Evolutionary conservation across 2,329 filamentous ascomycete genomes (phyloP).

Genomic region (Cryphonectria carpinicola): DNA sequence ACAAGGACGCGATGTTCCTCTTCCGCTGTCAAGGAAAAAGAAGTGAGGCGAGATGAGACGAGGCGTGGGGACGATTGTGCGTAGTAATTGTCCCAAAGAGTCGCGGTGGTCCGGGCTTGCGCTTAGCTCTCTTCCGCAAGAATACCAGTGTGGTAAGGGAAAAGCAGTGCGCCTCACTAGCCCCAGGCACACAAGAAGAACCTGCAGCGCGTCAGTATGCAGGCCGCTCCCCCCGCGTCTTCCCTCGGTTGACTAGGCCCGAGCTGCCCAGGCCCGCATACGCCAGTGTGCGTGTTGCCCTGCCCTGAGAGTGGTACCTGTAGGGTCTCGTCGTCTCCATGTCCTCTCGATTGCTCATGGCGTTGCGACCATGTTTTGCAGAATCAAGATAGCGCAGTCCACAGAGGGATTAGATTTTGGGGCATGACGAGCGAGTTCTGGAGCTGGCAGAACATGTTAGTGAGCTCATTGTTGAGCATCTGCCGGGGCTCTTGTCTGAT

Average conservation of each 20-base stretch:
- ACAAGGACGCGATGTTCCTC: background rate
- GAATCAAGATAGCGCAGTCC: conserved; percentile 4
- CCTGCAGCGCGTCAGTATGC: conserved; percentile 18
- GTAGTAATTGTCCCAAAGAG: conserved; percentile 9
- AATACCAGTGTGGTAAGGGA: conserved; percentile 12
- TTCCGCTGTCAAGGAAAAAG: conserved; percentile 11
- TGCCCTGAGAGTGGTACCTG: conserved; percentile 8
- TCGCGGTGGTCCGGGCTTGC: conserved; percentile 11
- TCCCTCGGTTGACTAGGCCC: conserved; percentile 14
- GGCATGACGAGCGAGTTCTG: conserved; percentile 3
- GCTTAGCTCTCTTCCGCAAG: conserved; percentile 10
- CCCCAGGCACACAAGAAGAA: conserved; percentile 17
- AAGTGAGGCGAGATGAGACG: conserved; percentile 1
- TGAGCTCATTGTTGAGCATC: conserved; percentile 2
- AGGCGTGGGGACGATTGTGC: conserved; percentile 16
- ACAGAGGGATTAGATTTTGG: conserved; percentile 11
- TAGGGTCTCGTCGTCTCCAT: background rate
- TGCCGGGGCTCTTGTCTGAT: conserved; percentile 7
- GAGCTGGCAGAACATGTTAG: background rate
- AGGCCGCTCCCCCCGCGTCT: conserved; percentile 13
- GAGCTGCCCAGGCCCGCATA: conserved; percentile 7
- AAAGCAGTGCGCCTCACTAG: conserved; percentile 15
- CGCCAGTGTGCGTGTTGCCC: conserved; percentile 3
- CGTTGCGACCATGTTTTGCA: conserved; percentile 22
- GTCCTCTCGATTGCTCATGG: conserved; percentile 4